Conservation (phyloP, 176 grass and related monocot species). For the Carex scoparia region DNA sequence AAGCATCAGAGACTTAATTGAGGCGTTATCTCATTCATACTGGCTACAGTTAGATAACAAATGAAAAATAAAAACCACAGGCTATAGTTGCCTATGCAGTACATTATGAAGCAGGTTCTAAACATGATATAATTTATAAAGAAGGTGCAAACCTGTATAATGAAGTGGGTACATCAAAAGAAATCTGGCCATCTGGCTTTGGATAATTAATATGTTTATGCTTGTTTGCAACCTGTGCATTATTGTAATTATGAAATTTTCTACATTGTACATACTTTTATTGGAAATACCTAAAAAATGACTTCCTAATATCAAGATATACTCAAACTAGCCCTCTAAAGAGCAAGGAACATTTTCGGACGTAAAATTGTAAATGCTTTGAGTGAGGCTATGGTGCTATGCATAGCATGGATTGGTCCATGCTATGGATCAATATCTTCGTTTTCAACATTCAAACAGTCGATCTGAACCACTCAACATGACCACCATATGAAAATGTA, state of each 20-base stretch:
- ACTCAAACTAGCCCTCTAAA: neutral
- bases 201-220: conserved; percentile 62
- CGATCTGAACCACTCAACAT: too few relatives aligned
- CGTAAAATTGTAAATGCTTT: neutral
- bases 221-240: conserved; percentile 44
- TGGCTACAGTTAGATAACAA: neutral
- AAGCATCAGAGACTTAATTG: neutral
- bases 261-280: neutral
- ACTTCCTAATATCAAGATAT: neutral
- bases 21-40: neutral
- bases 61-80: neutral
- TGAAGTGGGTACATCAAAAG: conserved; percentile 88
- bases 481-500: too few relatives aligned
- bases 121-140: conserved; percentile 5
- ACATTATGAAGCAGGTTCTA: neutral
- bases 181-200: conserved; percentile 77
- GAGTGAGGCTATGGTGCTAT: too few relatives aligned
- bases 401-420: too few relatives aligned
- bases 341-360: neutral
- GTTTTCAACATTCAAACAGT: too few relatives aligned
- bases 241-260: conserved; percentile 26
- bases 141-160: conserved; percentile 59
- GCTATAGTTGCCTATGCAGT: neutral
- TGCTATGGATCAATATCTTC: too few relatives aligned
- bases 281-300: neutral